These are phyloP conservation scores for Eucalyptus regnans DNA, from an alignment of 345 rosid species.

Conservation along the genomic window DNA sequence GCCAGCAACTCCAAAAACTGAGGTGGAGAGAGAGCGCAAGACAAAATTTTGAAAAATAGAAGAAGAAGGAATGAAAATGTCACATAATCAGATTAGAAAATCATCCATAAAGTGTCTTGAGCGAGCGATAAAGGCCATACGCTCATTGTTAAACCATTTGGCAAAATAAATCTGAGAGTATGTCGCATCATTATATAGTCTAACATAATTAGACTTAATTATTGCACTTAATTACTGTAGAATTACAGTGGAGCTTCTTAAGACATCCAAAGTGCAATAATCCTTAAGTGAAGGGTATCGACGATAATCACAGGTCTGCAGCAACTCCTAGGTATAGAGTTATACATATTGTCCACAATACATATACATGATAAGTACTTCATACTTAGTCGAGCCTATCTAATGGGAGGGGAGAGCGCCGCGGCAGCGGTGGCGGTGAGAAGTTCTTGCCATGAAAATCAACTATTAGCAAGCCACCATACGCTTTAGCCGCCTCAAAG, in stretches of 20 bases:
- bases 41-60: not conserved
- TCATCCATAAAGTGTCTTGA: not conserved
- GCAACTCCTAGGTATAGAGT: not conserved
- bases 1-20: not conserved
- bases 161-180: not conserved
- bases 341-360: not conserved
- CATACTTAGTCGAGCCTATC: not conserved
- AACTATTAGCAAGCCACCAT: not conserved
- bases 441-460: not conserved
- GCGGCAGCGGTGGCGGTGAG: fast-evolving
- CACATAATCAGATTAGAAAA: no score
- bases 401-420: not conserved
- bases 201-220: not conserved
- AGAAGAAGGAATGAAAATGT: not conserved
- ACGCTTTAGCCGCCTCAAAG: not conserved
- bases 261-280: not conserved
- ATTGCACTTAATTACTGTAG: not conserved
- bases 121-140: not conserved
- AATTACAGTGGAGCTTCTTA: not conserved
- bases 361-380: not conserved
- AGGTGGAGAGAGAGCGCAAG: not conserved
- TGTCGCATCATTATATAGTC: not conserved
- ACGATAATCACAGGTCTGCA: not conserved
- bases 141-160: not conserved
- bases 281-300: not conserved